phyloP scores from a whole-genome alignment of 441 rosid genomes.

The Erodium texanum region DNA sequence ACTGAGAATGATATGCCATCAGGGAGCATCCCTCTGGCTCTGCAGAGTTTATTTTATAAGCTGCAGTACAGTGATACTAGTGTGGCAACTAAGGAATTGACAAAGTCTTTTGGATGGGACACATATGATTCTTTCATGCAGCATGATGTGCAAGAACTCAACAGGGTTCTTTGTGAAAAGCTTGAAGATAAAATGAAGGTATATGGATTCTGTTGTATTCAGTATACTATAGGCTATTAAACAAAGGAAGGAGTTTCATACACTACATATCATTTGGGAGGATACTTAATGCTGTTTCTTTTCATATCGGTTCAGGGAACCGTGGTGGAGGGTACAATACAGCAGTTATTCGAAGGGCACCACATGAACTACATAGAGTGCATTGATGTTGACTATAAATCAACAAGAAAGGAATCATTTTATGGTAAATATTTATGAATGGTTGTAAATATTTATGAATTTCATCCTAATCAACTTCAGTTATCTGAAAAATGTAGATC shows the following conservation, averaged over 20 bases:
- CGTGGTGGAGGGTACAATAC: slow-evolving; percentile 75
- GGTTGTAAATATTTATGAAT: no score
- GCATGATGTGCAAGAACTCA: slow-evolving; percentile 80
- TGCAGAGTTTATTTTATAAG: slow-evolving; percentile 70
- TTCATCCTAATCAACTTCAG: no score
- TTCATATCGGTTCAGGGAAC: slow-evolving; percentile 41
- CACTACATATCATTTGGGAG: no score
- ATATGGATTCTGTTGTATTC: neutral
- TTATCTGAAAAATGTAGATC: slow-evolving; percentile 29
- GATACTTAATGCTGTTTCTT: no score
- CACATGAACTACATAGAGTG: slow-evolving; percentile 75
- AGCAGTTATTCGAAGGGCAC: slow-evolving; percentile 65
- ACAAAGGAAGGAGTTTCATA: no score
- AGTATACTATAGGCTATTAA: no score
- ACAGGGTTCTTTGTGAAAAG: slow-evolving; percentile 65
- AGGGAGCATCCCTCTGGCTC: slow-evolving; percentile 69
- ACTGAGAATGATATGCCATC: slow-evolving; percentile 63
- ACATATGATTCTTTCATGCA: slow-evolving; percentile 71
- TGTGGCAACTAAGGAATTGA: slow-evolving; percentile 68
- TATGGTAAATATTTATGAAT: slow-evolving; percentile 57
- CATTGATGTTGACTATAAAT: slow-evolving; percentile 64
- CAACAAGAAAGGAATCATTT: slow-evolving; percentile 69
- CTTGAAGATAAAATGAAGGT: slow-evolving; percentile 80
- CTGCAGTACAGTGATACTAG: slow-evolving; percentile 65
- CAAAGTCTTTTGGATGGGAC: slow-evolving; percentile 80